Conservation (phyloP, 305 asterid genomes). For the Fraxinus velutina region DNA sequence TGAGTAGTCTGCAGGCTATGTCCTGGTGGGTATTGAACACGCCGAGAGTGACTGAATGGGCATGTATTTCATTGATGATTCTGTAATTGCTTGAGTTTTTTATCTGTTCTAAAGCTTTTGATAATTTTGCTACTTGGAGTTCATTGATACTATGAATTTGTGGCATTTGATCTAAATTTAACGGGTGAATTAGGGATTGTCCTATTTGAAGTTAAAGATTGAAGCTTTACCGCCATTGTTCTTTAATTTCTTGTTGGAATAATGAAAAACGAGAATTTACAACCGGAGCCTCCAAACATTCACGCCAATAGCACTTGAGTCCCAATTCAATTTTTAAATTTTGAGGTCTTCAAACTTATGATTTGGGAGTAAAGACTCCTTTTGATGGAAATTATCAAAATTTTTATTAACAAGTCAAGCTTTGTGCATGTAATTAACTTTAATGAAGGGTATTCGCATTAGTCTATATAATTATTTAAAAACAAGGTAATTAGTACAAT, state of each 20-base stretch:
- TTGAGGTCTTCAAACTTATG: not conserved
- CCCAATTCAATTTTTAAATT: not conserved
- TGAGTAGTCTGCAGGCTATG: constrained; percentile 48
- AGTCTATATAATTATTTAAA: not conserved
- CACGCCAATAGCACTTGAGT: not conserved
- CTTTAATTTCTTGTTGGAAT: not conserved
- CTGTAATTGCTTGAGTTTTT: constrained; percentile 32
- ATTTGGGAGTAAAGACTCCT: not conserved
- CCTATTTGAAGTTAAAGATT: constrained; percentile 14
- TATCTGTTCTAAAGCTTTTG: constrained; percentile 24
- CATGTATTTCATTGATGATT: constrained; percentile 47
- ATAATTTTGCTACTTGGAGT: constrained; percentile 10
- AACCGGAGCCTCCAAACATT: not conserved
- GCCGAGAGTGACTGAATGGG: constrained; percentile 38
- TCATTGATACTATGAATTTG: constrained; percentile 15
- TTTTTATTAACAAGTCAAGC: not conserved
- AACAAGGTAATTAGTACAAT: not conserved
- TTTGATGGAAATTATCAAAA: not conserved
- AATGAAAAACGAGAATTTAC: not conserved
- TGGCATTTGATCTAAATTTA: constrained; percentile 22
- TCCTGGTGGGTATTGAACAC: constrained; percentile 31
- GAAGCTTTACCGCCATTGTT: constrained; percentile 20
- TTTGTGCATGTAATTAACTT: not conserved
- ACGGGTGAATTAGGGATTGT: not conserved
- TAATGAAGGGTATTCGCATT: not conserved